Base-by-base conservation (phyloP, 148 eudicot genomes). In the Dianthus caryophyllus region DNA sequence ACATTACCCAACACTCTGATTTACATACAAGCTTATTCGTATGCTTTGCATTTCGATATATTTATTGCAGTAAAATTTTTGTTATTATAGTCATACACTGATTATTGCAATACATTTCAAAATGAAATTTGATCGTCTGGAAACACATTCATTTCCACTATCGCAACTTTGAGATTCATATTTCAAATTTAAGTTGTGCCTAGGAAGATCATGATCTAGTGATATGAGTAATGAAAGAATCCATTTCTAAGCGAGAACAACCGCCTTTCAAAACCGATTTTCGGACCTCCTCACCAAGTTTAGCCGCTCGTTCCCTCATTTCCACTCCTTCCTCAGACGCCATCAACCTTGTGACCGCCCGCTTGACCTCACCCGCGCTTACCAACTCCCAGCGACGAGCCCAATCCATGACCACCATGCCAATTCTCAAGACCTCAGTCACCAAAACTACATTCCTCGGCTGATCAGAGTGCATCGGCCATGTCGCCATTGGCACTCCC, bases 391-490 rank as follows among this genome's bases (percentile, higher is more conserved):
- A 2, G 1, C 20, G 49, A 7, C 29, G 29, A 21, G 49, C 49
- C 66, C 66, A 62, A 21, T 62, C 66, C 50, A 10, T 62, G 11
- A 41, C 66, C n/a, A 62, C 50, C 0, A 31, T 62, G 14, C 66
- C 66, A 24, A 62, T 41, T 14, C 30, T 41, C 0, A 62, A 47
- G n/a, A 62, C 66, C 49, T 41, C 50, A 0, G 66, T 62, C 50
- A 62, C 51, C 9, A 62, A 4, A 41, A 22, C 49, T 18, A 47
- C 50, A 50, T 62, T 62, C 50, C 18, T 62, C 2, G 66, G 66
- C 31, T 62, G 66, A 22, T 62, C 66, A 41, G 66, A 39, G 20
- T 62, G 66, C 50, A 62, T 43, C 1, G 66, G 50, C 66, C 66
- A 62, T 21, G 66, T 43, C 29, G 50, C 66, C 0, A 62, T 62